Evolutionary conservation across 495 filamentous ascomycete species (phyloP), one percentile per base, ranked within the genome.

Genomic region (Aspergillus kassunensis): DNA sequence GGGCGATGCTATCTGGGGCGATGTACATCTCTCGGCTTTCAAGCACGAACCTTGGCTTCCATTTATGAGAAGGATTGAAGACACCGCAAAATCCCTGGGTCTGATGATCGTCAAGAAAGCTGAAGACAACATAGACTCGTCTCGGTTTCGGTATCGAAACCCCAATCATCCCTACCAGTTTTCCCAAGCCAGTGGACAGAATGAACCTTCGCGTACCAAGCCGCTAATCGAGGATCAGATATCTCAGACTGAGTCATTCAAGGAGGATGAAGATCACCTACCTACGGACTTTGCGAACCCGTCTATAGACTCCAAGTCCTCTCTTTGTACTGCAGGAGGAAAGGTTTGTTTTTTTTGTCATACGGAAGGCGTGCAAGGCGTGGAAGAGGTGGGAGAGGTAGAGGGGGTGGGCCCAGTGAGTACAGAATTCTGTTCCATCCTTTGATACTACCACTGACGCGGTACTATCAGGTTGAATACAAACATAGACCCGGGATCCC

Each of bases 281-380:
- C n/a, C n/a, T n/a, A n/a, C n/a, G n/a, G n/a, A n/a, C n/a, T n/a
- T n/a, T n/a, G n/a, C n/a, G n/a, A n/a, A n/a, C n/a, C n/a, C n/a
- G n/a, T n/a, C n/a, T n/a, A n/a, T n/a, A n/a, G 33, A 18, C 13
- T 10, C 7, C 23, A 12, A 18, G 12, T 3, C 30, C 4, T n/a
- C 18, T 16, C 44, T 46, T 24, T 35, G 30, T 21, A 55, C 20
- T 2, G 46, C 29, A 4, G 56, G 56, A 2, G 54, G 39, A 0
- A 70, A 66, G 34, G 9, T 43, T 10, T 69, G 64, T 39, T 40
- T 62, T 7, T 67, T 57, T 57, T 69, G 66, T 20, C 24, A 31
- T 13, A 24, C 44, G 8, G 55, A 61, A 21, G 45, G 27, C 8
- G 13, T 18, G n/a, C n/a, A n/a, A n/a, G n/a, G n/a, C n/a, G n/a